Percentiles rank a stretch among this genome's conserved stretches.
phyloP scores from a whole-genome alignment of 192 early-diverging fungal species.

The Phlyctochytrium planicorne region DNA sequence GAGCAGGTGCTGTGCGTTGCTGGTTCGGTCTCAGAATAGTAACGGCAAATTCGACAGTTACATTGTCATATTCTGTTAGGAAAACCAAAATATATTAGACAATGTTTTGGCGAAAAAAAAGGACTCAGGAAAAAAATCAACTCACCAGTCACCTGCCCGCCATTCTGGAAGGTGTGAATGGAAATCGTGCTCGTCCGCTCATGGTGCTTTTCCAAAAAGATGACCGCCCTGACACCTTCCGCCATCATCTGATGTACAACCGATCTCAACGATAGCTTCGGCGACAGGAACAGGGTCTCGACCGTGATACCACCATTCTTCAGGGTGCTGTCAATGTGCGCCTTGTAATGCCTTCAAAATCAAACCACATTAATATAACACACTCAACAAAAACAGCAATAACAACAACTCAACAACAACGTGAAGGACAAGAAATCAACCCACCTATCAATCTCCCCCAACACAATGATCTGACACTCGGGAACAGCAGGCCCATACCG shows the following conservation, averaged over 20 bases:
- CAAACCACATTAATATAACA: slow-evolving; percentile 1
- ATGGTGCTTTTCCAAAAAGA: slow-evolving; percentile 44
- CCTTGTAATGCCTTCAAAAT: slow-evolving; percentile 23
- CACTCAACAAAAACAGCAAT: slow-evolving; percentile 5
- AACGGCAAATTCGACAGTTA: slow-evolving; percentile 34
- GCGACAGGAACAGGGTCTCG: slow-evolving; percentile 30
- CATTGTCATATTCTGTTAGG: slow-evolving; percentile 44
- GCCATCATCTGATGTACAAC: slow-evolving; percentile 44
- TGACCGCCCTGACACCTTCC: slow-evolving; percentile 42
- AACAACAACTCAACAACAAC: not conserved
- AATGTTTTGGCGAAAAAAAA: slow-evolving; percentile 8
- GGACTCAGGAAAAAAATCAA: not conserved
- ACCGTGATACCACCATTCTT: slow-evolving; percentile 27
- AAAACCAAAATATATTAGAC: not conserved
- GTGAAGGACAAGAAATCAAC: not conserved
- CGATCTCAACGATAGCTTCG: slow-evolving; percentile 28
- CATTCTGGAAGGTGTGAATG: slow-evolving; percentile 42
- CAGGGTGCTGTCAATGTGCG: slow-evolving; percentile 28
- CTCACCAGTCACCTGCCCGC: slow-evolving; percentile 37
- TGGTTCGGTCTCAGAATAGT: slow-evolving; percentile 30
- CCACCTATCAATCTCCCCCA: slow-evolving; percentile 36
- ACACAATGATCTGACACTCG: slow-evolving; percentile 42
- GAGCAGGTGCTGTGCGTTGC: slow-evolving; percentile 15
- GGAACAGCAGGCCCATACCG: slow-evolving; percentile 41
- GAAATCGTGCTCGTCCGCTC: slow-evolving; percentile 30